phyloP scores from a whole-genome alignment of 805 yeast genomes.

The Saccharomycopsis javanensis region DNA sequence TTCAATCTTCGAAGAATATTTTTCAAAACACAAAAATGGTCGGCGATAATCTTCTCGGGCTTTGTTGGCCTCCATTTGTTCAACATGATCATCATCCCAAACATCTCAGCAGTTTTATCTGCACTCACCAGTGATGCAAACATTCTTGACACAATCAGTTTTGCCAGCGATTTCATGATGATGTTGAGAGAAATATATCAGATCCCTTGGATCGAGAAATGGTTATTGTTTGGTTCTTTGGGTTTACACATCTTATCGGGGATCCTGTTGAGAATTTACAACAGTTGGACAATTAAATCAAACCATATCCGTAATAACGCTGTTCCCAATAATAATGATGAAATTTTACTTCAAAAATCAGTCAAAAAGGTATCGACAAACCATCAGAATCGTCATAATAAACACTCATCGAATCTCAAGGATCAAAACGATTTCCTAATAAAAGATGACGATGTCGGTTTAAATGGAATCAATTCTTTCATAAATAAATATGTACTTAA shows the following conservation, averaged over 20 bases:
- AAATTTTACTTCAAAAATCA: conserved; percentile 21
- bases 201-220: conserved; percentile 38
- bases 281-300: conserved; percentile 25
- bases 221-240: conserved; percentile 38
- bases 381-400: too few relatives aligned
- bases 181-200: conserved; percentile 57
- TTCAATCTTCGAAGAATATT: conserved; percentile 16
- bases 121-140: conserved; percentile 18
- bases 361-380: conserved; percentile 9
- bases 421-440: conserved; percentile 18
- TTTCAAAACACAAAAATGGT: conserved; percentile 40
- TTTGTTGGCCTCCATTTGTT: conserved; percentile 51
- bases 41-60: conserved; percentile 46
- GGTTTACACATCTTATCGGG: conserved; percentile 48
- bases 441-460: conserved; percentile 40
- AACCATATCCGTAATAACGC: conserved; percentile 1
- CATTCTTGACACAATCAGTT: background rate
- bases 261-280: conserved; percentile 32
- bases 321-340: conserved; percentile 19
- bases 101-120: conserved; percentile 27
- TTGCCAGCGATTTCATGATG: conserved; percentile 46
- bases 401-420: conserved; percentile 1
- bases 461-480: conserved; percentile 52
- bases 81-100: conserved; percentile 46
- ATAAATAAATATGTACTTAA: conserved; percentile 46